Conservation (phyloP, 1,284 basidiomycete species). For the Trichosporon sp. region DNA sequence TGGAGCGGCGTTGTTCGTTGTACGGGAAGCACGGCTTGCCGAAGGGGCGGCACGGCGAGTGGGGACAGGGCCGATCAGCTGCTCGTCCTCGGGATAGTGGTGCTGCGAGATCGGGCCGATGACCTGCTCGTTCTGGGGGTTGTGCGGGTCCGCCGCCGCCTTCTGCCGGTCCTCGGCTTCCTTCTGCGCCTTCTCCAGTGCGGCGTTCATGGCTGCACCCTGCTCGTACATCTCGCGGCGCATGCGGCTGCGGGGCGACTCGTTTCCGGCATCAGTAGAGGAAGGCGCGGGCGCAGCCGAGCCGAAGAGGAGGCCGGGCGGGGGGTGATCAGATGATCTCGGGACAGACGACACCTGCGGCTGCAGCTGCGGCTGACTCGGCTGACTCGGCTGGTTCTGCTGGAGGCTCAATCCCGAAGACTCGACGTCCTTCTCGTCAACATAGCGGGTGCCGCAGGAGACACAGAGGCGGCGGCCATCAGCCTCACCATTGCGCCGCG, state of each 20-base stretch:
- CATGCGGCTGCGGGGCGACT: slow-evolving; percentile 43
- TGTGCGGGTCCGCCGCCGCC: neutral
- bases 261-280: slow-evolving; percentile 23
- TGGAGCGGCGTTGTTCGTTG: too few species aligned
- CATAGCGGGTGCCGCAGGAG: slow-evolving; percentile 44
- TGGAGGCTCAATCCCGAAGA: slow-evolving; percentile 13
- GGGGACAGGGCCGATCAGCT: neutral
- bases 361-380: neutral
- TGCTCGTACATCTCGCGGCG: slow-evolving; percentile 48
- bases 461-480: slow-evolving; percentile 50
- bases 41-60: neutral
- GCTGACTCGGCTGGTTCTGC: neutral
- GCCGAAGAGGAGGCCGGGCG: neutral
- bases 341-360: neutral
- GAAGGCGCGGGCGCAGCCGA: slow-evolving; percentile 2
- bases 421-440: slow-evolving; percentile 39
- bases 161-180: neutral
- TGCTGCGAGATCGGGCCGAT: slow-evolving; percentile 1
- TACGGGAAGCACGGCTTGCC: neutral
- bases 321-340: neutral
- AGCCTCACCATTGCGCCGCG: slow-evolving; percentile 40
- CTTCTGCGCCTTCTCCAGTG: slow-evolving; percentile 8
- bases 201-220: slow-evolving; percentile 29
- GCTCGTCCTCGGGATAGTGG: neutral
- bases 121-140: slow-evolving; percentile 1